phyloP scores from a whole-genome alignment of 148 eudicot species.

The Camellia lanceoleosa region DNA sequence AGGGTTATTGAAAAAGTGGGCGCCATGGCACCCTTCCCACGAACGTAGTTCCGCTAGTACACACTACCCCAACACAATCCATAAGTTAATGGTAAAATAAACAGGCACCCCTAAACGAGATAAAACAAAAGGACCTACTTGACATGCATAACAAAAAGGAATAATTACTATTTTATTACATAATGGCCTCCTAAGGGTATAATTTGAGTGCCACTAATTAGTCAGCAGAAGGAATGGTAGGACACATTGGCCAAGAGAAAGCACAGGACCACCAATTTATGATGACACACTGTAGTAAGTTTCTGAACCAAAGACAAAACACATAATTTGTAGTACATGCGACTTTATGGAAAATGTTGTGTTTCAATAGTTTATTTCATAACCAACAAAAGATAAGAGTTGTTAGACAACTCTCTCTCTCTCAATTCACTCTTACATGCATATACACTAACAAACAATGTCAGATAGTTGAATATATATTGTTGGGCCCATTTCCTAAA shows the following conservation, averaged over 20 bases:
- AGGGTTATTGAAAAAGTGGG: too few relatives aligned
- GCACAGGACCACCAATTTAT: not conserved
- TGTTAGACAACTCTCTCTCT: too few relatives aligned
- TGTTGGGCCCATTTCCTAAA: too few relatives aligned
- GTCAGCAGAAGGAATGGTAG: conserved; percentile 4
- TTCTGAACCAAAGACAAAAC: not conserved
- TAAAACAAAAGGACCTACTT: not conserved
- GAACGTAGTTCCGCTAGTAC: too few relatives aligned
- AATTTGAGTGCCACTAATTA: not conserved
- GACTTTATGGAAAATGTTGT: too few relatives aligned
- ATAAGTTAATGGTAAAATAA: not conserved
- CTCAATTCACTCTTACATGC: too few relatives aligned
- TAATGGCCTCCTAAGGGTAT: not conserved
- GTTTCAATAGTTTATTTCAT: too few relatives aligned
- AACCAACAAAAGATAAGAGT: too few relatives aligned
- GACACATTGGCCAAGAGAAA: not conserved
- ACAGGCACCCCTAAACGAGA: not conserved
- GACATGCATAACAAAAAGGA: not conserved
- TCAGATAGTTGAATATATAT: too few relatives aligned
- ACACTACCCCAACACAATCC: not conserved
- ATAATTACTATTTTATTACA: not conserved
- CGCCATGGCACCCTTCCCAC: too few relatives aligned
- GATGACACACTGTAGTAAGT: not conserved
- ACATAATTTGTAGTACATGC: too few relatives aligned
- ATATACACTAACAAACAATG: not conserved